Evolutionary conservation across 2,329 filamentous ascomycete species (phyloP), one percentile per base, ranked within the genome.

Genomic region (Aureobasidium zeae): DNA sequence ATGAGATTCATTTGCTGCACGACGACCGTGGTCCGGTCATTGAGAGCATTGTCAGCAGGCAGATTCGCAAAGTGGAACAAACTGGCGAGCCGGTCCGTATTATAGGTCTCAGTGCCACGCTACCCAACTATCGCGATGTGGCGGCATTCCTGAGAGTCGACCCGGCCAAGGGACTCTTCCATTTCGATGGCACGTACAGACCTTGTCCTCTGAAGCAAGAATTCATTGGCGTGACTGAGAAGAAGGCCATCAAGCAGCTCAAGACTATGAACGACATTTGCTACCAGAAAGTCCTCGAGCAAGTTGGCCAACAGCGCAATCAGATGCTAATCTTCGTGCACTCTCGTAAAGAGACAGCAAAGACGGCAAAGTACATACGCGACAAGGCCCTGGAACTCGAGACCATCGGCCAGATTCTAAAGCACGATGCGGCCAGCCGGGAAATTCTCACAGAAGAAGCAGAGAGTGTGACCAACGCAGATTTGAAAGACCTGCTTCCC

Each of bases 261-360:
- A 95, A 96, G 72, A 93, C 85, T 1, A 98, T 98, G 91, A 98
- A 98, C 58, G 91, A 98, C 55, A 88, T 98, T 44, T 95, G 87
- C 46, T 98, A 98, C 63, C 93, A 81, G 51, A 98, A 98, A 64
- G 88, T 95, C 20, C 76, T 98, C 44, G 91, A 98, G 63, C 89
- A 96, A 59, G 89, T 95, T 21, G 91, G 91, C 5, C 81, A 83
- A 47, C 83, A 93, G 57, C 79, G 85, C 51, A 94, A 98, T 56
- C 91, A 98, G 63, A 95, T 98, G 88, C 77, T 98, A 28, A 94
- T 98, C 48, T 98, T 98, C 58, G 91, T 98, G 5, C 93, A 98
- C 61, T 98, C 93, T 25, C 77, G 91, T 55, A 98, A 98, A 59
- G 93, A 98, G 63, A 98, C 93, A 0, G 87, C 88, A 7, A 98